Conservation (phyloP, 805 yeast genomes). For the Clavispora vitiphila region DNA sequence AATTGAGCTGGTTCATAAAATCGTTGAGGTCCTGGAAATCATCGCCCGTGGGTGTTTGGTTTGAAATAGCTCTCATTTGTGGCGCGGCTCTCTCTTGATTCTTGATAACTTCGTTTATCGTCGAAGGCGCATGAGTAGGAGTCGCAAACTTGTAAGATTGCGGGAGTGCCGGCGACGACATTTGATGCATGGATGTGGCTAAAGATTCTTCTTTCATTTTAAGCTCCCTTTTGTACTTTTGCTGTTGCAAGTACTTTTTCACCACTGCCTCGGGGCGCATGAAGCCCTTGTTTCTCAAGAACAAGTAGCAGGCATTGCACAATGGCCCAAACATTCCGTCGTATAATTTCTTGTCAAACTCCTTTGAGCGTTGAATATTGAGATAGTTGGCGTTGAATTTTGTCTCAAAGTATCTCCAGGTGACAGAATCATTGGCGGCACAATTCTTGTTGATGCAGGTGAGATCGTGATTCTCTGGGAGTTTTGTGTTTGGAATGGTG, state of each 20-base stretch:
- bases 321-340: slow-evolving; percentile 46
- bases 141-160: slow-evolving; percentile 30
- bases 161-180: slow-evolving; percentile 10
- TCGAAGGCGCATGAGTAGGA: slow-evolving; percentile 36
- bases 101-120: slow-evolving; percentile 34
- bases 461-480: slow-evolving; percentile 37
- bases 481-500: slow-evolving; percentile 33
- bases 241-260: slow-evolving; percentile 41
- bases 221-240: slow-evolving; percentile 34
- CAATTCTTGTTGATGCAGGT: slow-evolving; percentile 39
- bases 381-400: slow-evolving; percentile 32
- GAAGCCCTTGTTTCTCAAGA: slow-evolving; percentile 38
- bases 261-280: slow-evolving; percentile 45
- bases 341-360: slow-evolving; percentile 35
- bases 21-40: slow-evolving; percentile 35
- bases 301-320: slow-evolving; percentile 43
- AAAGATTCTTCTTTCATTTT: slow-evolving; percentile 24
- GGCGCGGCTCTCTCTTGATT: slow-evolving; percentile 4
- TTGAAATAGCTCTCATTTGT: slow-evolving; percentile 3
- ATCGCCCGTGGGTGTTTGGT: slow-evolving; percentile 9
- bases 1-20: slow-evolving; percentile 33
- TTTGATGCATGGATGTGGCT: slow-evolving; percentile 2
- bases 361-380: slow-evolving; percentile 32
- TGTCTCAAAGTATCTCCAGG: slow-evolving; percentile 43
- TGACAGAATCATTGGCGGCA: slow-evolving; percentile 32